Base-by-base conservation (phyloP, 257 asterid species). In the Thymus quinquecostatus region DNA sequence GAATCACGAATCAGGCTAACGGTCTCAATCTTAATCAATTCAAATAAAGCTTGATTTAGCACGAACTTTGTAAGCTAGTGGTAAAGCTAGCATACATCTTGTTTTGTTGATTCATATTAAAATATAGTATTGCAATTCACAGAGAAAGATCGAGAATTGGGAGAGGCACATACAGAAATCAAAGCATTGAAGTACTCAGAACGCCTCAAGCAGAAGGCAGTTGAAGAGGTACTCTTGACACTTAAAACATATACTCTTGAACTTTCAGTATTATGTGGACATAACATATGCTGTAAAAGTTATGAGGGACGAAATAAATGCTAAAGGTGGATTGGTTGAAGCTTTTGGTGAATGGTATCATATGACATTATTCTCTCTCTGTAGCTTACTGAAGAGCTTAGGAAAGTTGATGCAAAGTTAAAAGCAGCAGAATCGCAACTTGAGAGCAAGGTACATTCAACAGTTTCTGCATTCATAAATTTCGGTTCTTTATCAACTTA, bases 111-210 rank as follows among this genome's bases (percentile, higher is more conserved):
- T 66, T 65, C 78, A 66, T 44, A 72, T 47, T 33, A 64, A 70
- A 21, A 21, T 21, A 57, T 48, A 64, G 29, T 68, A 21, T 75
- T 68, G 69, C 65, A 65, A 30, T 70, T 72, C 79, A 74, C 88
- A 91, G 97, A 89, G 82, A 91, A 87, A 74, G 93, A 91, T 66
- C 75, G 96, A 77, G 96, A 87, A 60, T 83, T 91, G 62, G 95
- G 93, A 82, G 96, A 91, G 48, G 88, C 93, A 11, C 78, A 82
- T 70, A 89, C 86, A 45, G 91, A 91, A 84, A 83, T 89, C 78
- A 91, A 87, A 83, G 86, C 86, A 14, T 71, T 91, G 84, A 91
- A 85, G 85, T 77, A 74, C 71, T 84, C 96, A 7, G 93, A 91
- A 73, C 95, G 95, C 73, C 80, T 89, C 63, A 91, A 85, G 75